Evolutionary conservation across 1,284 basidiomycete species (phyloP), one percentile per base, ranked within the genome.

Genomic region (Porogramme epimiltina): DNA sequence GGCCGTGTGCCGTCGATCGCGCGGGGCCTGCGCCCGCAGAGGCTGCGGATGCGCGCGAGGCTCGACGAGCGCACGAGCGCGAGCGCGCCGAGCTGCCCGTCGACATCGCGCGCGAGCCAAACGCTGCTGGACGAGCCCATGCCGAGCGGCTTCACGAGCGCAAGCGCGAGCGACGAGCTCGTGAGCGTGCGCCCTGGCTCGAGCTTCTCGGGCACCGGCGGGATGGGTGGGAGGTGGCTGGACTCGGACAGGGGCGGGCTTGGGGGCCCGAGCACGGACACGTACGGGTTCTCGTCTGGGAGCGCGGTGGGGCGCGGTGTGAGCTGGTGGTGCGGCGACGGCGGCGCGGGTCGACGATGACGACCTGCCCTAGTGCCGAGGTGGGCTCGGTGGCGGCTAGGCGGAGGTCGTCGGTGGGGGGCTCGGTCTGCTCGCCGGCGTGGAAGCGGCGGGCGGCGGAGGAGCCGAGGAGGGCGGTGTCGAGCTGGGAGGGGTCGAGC

Each of bases 101-200:
- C 36, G 66, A 71, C 60, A 56, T 85, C 81, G 38, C 77, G 70
- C 1, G 86, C 88, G 0, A 89, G 79, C 89, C 89, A 92, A 2
- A 93, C 90, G 40, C 76, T 77, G 42, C 85, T 87, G 66, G 92
- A 93, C 0, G 89, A 83, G 33, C 90, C 90, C 48, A 85, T 80
- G 4, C 89, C 90, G 3, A 93, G 74, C 3, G 76, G 72, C 3
- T 74, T 73, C 18, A 82, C 65, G 4, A 92, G 76, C 26, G 71
- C 74, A 15, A 74, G 59, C 23, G 64, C 55, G 11, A 63, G 51
- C 75, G 69, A 46, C 6, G 61, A 51, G 42, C 62, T 66, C 11
- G 56, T 49, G 45, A 64, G 52, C 42, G 52, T 63, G 38, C 50
- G 54, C 8, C 64, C 67, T 22, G 60, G 56, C 47, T 47, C 54